Conservation (phyloP, 2,329 filamentous ascomycete genomes). For the Ilyonectria destructans region DNA sequence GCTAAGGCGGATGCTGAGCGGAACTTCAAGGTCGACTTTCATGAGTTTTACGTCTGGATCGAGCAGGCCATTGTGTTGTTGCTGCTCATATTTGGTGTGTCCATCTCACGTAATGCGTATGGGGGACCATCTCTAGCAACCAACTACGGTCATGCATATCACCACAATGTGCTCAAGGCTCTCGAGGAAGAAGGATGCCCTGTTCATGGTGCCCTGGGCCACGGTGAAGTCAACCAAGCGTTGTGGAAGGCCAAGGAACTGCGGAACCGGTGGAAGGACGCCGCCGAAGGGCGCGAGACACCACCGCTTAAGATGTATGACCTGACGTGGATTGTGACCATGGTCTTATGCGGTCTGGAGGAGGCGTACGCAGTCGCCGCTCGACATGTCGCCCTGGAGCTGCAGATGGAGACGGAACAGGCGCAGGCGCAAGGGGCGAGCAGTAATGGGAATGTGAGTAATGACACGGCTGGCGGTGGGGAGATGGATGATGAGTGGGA, state of each 20-base stretch:
- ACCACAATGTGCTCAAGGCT: conserved; percentile 78
- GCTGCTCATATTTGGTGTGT: conserved; percentile 75
- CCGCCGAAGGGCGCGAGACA: conserved; percentile 63
- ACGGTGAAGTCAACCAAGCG: conserved; percentile 69
- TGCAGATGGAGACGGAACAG: conserved; percentile 58
- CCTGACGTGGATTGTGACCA: conserved; percentile 71
- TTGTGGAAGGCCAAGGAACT: conserved; percentile 79
- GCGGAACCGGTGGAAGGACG: conserved; percentile 82
- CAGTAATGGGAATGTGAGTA: neutral
- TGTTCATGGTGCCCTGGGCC: conserved; percentile 70
- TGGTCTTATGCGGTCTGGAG: conserved; percentile 73
- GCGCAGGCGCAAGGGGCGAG: neutral
- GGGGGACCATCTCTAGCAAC: neutral
- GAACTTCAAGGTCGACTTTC: conserved; percentile 86
- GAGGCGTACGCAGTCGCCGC: conserved; percentile 69
- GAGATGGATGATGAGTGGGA: conserved; percentile 53
- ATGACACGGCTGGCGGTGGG: conserved; percentile 32
- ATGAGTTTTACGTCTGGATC: conserved; percentile 82
- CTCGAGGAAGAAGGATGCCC: conserved; percentile 73
- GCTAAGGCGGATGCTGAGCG: conserved; percentile 67
- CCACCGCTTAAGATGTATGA: conserved; percentile 72
- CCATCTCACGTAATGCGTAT: conserved; percentile 57
- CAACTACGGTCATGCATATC: conserved; percentile 68
- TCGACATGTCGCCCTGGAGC: conserved; percentile 57
- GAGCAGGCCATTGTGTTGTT: conserved; percentile 80